Evolutionary conservation across 306 rosid genomes (phyloP), one percentile per base, ranked within the genome.

Genomic region (Hippophae rhamnoides): DNA sequence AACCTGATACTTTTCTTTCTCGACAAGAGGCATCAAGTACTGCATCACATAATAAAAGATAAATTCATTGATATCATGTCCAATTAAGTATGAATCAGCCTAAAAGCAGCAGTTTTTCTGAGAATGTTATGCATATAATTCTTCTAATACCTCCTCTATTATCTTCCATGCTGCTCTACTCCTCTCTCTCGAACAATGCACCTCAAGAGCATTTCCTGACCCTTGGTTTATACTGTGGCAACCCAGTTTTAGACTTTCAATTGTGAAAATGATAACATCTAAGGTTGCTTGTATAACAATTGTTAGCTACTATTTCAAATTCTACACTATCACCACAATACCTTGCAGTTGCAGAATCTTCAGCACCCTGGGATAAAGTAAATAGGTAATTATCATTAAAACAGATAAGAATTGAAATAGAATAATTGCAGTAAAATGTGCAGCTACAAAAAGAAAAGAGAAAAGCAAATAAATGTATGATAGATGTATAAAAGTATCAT

Each of bases 151-250:
- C 87, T 90, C 81, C 62, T 78, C 86, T 44, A 81, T 78, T 59
- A 90, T 75, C 72, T 87, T 72, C 94, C 81, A 65, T 9, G 95
- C 95, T 49, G 79, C 89, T 73, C 84, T 70, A 68, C 95, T 90
- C 74, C 98, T 83, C 66, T 85, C 89, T 72, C 98, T 78, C 27
- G 98, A 90, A 76, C 98, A 90, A 69, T 72, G 95, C 56, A 87
- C 82, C 73, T 81, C 89, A 10, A 54, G 67, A 56, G 61, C 72
- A 74, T 74, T 72, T 61, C 74, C 78, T 18, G 45, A 65, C 52
- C 78, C 86, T 43, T 66, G 82, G 59, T 70, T 57, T 13, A 64
- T 67, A 70, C 49, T 52, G 63, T 87, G 85, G 70, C 59, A 65
- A 56, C 58, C 43, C 49, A 38, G 47, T 45, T 47, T 61, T 43